These are phyloP conservation scores for Pseudopediastrum boryanum DNA, from an alignment of 139 green algal genomes.

Conservation along the genomic window DNA sequence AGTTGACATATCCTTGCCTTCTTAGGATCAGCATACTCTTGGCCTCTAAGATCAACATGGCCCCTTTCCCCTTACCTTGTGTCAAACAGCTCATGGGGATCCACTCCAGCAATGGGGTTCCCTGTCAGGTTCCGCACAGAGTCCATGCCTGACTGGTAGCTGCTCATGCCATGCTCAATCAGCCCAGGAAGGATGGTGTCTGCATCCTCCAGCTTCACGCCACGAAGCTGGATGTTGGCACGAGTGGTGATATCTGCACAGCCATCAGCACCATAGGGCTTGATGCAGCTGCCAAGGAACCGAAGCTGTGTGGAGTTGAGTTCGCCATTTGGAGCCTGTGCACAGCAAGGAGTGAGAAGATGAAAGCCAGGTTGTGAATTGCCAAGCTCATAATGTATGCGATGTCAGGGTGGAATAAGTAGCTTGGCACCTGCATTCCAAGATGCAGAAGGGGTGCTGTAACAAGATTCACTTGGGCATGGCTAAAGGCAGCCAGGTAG, in stretches of 20 bases:
- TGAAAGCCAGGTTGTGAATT: no score
- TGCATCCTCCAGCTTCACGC: constrained; percentile 74
- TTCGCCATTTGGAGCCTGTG: constrained; percentile 91
- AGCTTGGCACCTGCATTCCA: no score
- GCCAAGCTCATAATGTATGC: no score
- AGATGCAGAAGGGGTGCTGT: no score
- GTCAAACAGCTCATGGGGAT: constrained; percentile 95
- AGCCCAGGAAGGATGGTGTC: constrained; percentile 45
- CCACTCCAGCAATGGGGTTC: constrained; percentile 67
- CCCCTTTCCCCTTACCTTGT: constrained; percentile 41
- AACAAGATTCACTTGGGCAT: no score
- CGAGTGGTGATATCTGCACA: constrained; percentile 97
- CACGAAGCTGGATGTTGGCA: constrained; percentile 94
- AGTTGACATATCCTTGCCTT: no score
- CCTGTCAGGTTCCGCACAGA: constrained; percentile 96
- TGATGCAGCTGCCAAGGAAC: constrained; percentile 70
- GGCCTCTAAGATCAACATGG: no score
- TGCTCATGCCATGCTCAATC: constrained; percentile 72
- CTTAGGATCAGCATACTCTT: no score
- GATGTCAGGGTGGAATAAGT: no score
- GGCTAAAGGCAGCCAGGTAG: no score
- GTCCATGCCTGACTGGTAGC: constrained; percentile 94
- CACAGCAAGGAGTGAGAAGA: no score
- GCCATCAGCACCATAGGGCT: constrained; percentile 84
- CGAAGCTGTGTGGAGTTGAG: constrained; percentile 80